These are phyloP conservation scores for Fusarium sterilihyphosum DNA, from an alignment of 2,329 filamentous ascomycete species.

Conservation along the genomic window DNA sequence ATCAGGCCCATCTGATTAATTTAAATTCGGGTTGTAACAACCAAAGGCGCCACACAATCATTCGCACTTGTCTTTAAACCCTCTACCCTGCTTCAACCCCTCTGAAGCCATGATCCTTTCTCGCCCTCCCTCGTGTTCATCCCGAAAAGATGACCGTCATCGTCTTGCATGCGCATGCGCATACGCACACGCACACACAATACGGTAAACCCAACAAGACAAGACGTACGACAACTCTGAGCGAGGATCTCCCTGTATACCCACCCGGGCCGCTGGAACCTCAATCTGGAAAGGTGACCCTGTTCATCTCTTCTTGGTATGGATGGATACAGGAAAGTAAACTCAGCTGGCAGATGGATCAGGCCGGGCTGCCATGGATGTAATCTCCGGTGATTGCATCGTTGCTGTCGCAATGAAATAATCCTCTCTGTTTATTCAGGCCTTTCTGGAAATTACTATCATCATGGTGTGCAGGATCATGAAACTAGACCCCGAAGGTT, in stretches of 20 bases:
- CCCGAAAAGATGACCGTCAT: constrained; percentile 10
- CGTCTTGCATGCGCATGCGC: constrained; percentile 13
- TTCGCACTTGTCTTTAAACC: background rate
- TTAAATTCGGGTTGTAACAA: constrained; percentile 5
- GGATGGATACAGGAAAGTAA: constrained; percentile 9
- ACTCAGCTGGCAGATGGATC: constrained; percentile 30
- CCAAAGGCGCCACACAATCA: background rate
- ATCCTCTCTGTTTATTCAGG: constrained; percentile 26
- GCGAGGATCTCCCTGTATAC: constrained; percentile 34
- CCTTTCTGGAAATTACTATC: constrained; percentile 40
- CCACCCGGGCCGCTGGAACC: constrained; percentile 39
- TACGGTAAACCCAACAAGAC: constrained; percentile 16
- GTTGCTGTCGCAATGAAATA: constrained; percentile 37
- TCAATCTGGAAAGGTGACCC: constrained; percentile 34
- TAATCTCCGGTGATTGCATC: constrained; percentile 41
- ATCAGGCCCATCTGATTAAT: constrained; percentile 18
- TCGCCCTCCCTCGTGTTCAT: constrained; percentile 28
- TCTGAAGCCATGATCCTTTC: constrained; percentile 13
- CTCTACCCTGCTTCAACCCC: background rate
- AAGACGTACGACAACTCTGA: constrained; percentile 28
- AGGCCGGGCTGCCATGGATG: constrained; percentile 26
- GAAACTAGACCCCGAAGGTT: constrained; percentile 34
- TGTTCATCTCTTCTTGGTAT: constrained; percentile 32
- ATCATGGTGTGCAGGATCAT: constrained; percentile 37
- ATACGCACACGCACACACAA: constrained; percentile 6